These are phyloP conservation scores for Coriolopsis trogii DNA, from an alignment of 1,284 basidiomycete species.

Conservation along the genomic window DNA sequence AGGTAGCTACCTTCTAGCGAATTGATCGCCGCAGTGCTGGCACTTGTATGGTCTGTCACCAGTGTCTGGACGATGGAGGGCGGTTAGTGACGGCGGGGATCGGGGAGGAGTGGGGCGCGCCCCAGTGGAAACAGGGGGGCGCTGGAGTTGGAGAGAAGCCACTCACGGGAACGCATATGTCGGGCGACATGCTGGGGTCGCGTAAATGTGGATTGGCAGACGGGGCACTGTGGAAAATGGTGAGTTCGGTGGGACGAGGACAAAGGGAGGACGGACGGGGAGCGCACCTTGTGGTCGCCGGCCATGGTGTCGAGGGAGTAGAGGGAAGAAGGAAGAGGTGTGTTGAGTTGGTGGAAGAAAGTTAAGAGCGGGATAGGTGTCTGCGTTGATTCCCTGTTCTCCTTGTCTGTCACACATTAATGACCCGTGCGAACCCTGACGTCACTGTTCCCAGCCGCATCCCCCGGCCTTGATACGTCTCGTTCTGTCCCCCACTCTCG, in stretches of 20 bases:
- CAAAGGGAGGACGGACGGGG: constrained; percentile 13
- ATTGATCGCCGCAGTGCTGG: constrained; percentile 86
- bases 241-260: constrained; percentile 13
- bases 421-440: constrained; percentile 27
- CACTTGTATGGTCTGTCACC: constrained; percentile 92
- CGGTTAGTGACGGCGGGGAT: constrained; percentile 20
- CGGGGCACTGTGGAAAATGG: constrained; percentile 52
- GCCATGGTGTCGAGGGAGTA: constrained; percentile 31
- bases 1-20: constrained; percentile 87
- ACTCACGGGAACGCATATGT: constrained; percentile 88
- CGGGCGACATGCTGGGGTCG: constrained; percentile 88
- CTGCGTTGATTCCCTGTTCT: constrained; percentile 14
- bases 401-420: constrained; percentile 21
- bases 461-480: not conserved
- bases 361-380: constrained; percentile 17
- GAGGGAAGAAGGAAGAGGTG: constrained; percentile 11
- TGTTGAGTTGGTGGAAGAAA: constrained; percentile 27
- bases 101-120: constrained; percentile 18
- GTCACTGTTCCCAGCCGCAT: constrained; percentile 16
- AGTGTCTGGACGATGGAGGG: constrained; percentile 60
- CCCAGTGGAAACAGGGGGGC: constrained; percentile 20
- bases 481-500: not conserved
- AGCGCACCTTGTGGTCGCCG: constrained; percentile 41
- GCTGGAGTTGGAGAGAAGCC: constrained; percentile 12
- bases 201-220: constrained; percentile 87